Conservation (phyloP, 2,329 filamentous ascomycete species). For the Daldinia sp. region DNA sequence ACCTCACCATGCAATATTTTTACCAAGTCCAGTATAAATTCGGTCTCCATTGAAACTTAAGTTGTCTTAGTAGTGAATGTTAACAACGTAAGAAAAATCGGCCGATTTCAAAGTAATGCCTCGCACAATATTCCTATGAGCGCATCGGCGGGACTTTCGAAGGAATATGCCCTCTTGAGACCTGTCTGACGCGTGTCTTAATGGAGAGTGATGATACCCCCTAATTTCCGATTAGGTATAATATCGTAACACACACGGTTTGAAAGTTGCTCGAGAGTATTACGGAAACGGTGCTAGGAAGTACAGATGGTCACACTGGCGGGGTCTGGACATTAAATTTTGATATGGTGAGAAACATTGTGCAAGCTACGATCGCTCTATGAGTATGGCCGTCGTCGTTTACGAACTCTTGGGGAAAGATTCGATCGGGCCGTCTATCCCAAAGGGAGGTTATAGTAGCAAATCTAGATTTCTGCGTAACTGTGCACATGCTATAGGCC, state of each 20-base stretch:
- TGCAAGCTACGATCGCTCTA: neutral
- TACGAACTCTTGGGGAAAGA: neutral
- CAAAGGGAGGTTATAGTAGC: neutral
- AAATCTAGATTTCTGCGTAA: neutral
- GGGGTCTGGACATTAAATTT: neutral
- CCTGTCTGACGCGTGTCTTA: conserved; percentile 15
- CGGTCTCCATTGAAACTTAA: neutral
- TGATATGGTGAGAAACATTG: neutral
- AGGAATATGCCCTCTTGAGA: conserved; percentile 15
- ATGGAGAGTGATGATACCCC: conserved; percentile 11
- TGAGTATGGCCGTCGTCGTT: neutral
- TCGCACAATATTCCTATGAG: neutral
- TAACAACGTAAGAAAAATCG: neutral
- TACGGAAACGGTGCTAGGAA: conserved; percentile 2
- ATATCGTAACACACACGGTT: conserved; percentile 17
- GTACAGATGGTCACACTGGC: neutral
- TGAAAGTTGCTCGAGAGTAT: conserved; percentile 22
- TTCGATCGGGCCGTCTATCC: conserved; percentile 3
- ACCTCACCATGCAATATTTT: neutral
- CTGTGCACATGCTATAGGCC: neutral
- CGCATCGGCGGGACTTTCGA: neutral
- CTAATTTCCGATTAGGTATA: conserved; percentile 31
- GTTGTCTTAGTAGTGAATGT: neutral
- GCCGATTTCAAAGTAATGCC: neutral
- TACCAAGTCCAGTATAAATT: neutral